Conservation (phyloP, 495 filamentous ascomycete genomes). For the Hypoxylon fragiforme region DNA sequence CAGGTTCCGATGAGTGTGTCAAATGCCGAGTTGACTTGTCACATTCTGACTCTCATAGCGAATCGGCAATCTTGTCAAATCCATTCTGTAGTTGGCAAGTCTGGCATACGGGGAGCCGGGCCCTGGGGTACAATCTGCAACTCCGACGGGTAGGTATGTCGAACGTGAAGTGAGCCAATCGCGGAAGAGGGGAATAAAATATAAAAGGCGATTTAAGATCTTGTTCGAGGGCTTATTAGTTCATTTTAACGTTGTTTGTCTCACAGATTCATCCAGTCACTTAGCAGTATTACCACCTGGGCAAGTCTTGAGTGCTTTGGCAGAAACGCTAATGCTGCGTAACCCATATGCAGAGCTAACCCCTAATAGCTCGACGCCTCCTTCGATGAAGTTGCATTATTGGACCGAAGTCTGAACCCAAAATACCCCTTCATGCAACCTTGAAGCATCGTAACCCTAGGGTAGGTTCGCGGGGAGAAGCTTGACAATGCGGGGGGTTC, state of each 20-base stretch:
- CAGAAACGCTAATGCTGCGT: constrained; percentile 17
- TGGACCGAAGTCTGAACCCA: constrained; percentile 20
- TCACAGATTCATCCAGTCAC: constrained; percentile 1
- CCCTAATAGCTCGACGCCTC: constrained; percentile 16
- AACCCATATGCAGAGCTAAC: constrained; percentile 14
- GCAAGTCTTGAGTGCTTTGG: no score
- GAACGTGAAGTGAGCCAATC: constrained; percentile 18
- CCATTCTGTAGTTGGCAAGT: constrained; percentile 18
- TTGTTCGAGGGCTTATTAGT: neutral
- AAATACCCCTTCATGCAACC: neutral
- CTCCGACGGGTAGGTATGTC: constrained; percentile 8
- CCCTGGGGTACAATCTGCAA: constrained; percentile 17
- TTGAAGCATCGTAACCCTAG: constrained; percentile 12
- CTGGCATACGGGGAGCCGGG: constrained; percentile 30
- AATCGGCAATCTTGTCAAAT: constrained; percentile 24
- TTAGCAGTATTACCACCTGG: no score
- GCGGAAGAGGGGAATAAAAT: constrained; percentile 3
- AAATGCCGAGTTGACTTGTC: constrained; percentile 28
- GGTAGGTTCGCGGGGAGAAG: constrained; percentile 22
- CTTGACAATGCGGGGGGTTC: constrained; percentile 20
- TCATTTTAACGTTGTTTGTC: neutral
- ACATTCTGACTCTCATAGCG: constrained; percentile 14
- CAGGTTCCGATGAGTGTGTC: constrained; percentile 14
- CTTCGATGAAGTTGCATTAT: constrained; percentile 1
- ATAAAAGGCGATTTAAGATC: constrained; percentile 6